Conservation (phyloP, 1,284 basidiomycete species). For the Ustilago bromivora region DNA sequence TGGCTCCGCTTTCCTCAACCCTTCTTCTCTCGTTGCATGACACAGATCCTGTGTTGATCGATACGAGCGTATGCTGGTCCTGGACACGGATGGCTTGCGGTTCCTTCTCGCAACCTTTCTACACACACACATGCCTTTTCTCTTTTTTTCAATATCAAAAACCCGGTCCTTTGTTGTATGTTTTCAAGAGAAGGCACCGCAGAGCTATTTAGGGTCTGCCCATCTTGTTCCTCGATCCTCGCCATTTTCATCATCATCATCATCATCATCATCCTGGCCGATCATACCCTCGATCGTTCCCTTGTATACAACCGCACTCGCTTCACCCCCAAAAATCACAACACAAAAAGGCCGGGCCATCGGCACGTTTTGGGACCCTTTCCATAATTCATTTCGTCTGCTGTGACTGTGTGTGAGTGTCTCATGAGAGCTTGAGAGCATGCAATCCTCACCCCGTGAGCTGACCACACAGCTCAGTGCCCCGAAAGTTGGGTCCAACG, state of each 20-base stretch:
- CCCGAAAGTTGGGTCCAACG: too few species aligned
- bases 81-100: constrained; percentile 4
- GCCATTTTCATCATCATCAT: constrained; percentile 9
- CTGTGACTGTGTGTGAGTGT: neutral
- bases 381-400: constrained; percentile 4
- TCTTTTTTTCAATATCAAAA: constrained; percentile 13
- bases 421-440: neutral
- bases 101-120: constrained; percentile 10
- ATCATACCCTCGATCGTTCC: constrained; percentile 1
- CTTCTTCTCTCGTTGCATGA: constrained; percentile 21
- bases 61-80: neutral
- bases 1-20: constrained; percentile 6
- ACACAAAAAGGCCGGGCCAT: constrained; percentile 47
- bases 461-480: too few species aligned
- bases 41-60: constrained; percentile 20
- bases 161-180: constrained; percentile 47
- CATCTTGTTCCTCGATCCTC: constrained; percentile 4
- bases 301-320: constrained; percentile 38
- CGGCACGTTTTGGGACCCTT: constrained; percentile 43
- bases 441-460: neutral
- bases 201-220: neutral
- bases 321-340: constrained; percentile 26
- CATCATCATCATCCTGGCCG: constrained; percentile 15
- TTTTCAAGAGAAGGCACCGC: constrained; percentile 11
- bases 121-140: constrained; percentile 7